Evolutionary conservation across 2,329 filamentous ascomycete species (phyloP).

Genomic region (Lachnellula cervina): DNA sequence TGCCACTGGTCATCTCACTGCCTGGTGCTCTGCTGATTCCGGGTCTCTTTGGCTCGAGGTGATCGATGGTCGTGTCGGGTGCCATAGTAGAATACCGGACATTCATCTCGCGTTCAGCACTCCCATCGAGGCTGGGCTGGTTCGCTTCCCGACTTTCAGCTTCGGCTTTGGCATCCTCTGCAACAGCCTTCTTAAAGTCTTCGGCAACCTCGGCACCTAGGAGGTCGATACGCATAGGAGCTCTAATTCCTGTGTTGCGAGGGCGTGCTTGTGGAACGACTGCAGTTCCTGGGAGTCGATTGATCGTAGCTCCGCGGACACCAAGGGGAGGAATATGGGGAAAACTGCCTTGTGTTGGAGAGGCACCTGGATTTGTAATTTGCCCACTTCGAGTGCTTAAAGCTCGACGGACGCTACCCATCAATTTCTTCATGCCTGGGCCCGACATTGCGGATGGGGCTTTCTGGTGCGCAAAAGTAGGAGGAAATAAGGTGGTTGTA

Average conservation of each 20-base stretch:
- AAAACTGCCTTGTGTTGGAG: constrained; percentile 33
- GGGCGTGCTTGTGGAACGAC: constrained; percentile 52
- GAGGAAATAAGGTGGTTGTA: constrained; percentile 48
- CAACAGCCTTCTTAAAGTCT: constrained; percentile 72
- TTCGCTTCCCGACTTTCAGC: constrained; percentile 26
- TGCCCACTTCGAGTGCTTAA: constrained; percentile 52
- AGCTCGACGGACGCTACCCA: constrained; percentile 80
- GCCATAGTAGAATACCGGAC: constrained; percentile 24
- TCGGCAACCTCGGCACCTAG: constrained; percentile 74
- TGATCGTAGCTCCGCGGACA: constrained; percentile 45
- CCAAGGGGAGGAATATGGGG: constrained; percentile 31
- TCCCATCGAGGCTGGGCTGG: constrained; percentile 19
- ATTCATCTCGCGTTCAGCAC: constrained; percentile 13
- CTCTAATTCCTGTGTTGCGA: constrained; percentile 40
- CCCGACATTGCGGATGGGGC: constrained; percentile 56
- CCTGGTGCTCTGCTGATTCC: constrained; percentile 11
- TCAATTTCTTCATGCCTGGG: constrained; percentile 77
- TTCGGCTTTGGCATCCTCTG: constrained; percentile 52
- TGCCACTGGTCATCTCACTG: constrained; percentile 58
- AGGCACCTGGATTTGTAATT: constrained; percentile 22
- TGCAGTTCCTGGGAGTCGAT: constrained; percentile 54
- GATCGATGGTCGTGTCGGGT: constrained; percentile 22
- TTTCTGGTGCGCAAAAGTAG: constrained; percentile 38
- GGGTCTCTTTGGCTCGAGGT: constrained; percentile 15
- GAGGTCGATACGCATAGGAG: constrained; percentile 69